Percentiles rank a stretch among this genome's conserved stretches.
Conservation (phyloP, 768 basidiomycete genomes). For the Xerocomus potaroensis region DNA sequence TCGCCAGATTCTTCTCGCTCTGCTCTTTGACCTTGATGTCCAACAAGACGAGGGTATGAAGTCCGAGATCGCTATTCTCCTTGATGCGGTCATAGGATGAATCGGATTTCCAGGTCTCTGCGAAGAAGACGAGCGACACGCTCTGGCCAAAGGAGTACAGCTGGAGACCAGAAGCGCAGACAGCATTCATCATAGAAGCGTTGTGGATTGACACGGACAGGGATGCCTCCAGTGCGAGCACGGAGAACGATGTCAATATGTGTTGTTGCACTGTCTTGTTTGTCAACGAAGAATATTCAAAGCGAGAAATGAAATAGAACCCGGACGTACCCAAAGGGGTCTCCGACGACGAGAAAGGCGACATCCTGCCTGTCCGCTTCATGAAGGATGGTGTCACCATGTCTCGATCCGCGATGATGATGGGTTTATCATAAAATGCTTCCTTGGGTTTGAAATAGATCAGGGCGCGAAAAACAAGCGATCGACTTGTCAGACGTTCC, state of each 20-base stretch:
- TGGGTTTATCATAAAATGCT: conserved; percentile 78
- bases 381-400: conserved; percentile 91
- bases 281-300: neutral
- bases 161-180: conserved; percentile 90
- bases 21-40: conserved; percentile 99
- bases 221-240: conserved; percentile 73
- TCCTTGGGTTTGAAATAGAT: conserved; percentile 52
- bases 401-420: conserved; percentile 93
- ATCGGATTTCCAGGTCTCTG: conserved; percentile 92
- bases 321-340: conserved; percentile 80
- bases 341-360: conserved; percentile 90
- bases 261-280: conserved; percentile 74
- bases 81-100: conserved; percentile 92
- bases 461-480: conserved; percentile 1
- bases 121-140: conserved; percentile 96
- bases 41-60: conserved; percentile 91
- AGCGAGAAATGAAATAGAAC: no score
- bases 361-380: conserved; percentile 81
- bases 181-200: conserved; percentile 95
- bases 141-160: conserved; percentile 99
- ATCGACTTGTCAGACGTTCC: conserved; percentile 67
- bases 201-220: conserved; percentile 89
- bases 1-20: conserved; percentile 91
- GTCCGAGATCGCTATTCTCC: conserved; percentile 82
- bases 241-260: conserved; percentile 95